Evolutionary conservation across 2,329 filamentous ascomycete species (phyloP).

Genomic region (Cryphonectria radicalis): DNA sequence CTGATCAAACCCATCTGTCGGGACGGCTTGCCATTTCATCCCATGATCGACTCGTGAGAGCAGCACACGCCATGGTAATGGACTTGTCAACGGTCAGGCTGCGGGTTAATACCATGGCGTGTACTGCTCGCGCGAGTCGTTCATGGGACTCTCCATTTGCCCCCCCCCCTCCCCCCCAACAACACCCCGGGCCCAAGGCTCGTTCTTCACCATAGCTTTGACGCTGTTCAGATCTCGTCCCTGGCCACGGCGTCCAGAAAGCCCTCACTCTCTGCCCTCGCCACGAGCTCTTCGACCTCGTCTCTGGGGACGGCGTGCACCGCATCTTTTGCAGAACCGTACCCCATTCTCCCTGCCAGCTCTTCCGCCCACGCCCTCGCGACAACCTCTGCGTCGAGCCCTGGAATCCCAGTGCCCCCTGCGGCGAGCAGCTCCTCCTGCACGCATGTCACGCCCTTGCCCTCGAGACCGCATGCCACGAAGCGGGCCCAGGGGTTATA

Average conservation of each 20-base stretch:
- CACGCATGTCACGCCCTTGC: constrained; percentile 78
- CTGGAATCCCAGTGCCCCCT: constrained; percentile 18
- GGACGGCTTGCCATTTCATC: too few relatives aligned
- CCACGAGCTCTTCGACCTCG: constrained; percentile 21
- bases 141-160: too few relatives aligned
- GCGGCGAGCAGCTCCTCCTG: constrained; percentile 50
- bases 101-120: too few relatives aligned
- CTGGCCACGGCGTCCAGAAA: constrained; percentile 14
- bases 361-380: constrained; percentile 28
- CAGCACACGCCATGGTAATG: too few relatives aligned
- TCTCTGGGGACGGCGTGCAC: constrained; percentile 20
- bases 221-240: constrained; percentile 19
- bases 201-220: not conserved
- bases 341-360: constrained; percentile 26
- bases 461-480: constrained; percentile 86
- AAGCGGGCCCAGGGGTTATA: constrained; percentile 71
- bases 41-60: too few relatives aligned
- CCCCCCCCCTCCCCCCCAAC: too few relatives aligned
- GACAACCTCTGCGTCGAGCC: constrained; percentile 24
- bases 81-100: too few relatives aligned
- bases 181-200: too few relatives aligned
- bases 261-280: constrained; percentile 14
- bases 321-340: not conserved
- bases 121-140: too few relatives aligned
- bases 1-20: too few relatives aligned